phyloP scores from a whole-genome alignment of 2,329 filamentous ascomycete species.

The Ambrosiella beaveri region DNA sequence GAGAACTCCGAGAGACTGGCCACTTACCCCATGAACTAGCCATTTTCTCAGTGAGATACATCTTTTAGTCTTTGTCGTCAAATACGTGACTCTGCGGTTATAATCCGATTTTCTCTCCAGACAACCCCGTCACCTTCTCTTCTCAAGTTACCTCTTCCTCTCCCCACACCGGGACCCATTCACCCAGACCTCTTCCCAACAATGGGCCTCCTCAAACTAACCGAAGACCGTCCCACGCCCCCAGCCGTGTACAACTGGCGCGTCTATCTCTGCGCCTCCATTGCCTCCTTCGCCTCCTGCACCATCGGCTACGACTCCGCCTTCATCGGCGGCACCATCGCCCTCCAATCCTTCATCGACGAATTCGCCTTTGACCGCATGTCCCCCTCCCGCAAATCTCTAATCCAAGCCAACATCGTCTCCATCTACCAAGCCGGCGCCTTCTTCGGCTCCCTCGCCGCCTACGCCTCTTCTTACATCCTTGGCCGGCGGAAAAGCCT shows the following conservation, averaged over 20 bases:
- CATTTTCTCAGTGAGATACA: not conserved
- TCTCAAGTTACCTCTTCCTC: not conserved
- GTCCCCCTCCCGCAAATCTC: constrained; percentile 28
- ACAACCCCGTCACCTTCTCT: not conserved
- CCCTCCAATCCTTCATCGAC: constrained; percentile 27
- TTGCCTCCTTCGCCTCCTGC: constrained; percentile 39
- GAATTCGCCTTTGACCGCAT: constrained; percentile 49
- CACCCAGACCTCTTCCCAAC: constrained; percentile 1
- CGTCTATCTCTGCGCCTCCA: constrained; percentile 35
- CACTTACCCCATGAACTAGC: not conserved
- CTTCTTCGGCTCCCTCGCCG: constrained; percentile 62
- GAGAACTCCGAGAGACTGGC: not conserved
- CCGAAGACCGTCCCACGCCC: constrained; percentile 40
- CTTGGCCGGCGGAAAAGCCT: constrained; percentile 50
- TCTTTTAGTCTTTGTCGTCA: not conserved
- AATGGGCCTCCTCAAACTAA: constrained; percentile 32
- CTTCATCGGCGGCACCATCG: constrained; percentile 63
- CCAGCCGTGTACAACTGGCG: constrained; percentile 43
- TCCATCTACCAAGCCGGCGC: constrained; percentile 64
- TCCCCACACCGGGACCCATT: not conserved
- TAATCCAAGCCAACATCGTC: constrained; percentile 59
- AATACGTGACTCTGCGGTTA: not conserved
- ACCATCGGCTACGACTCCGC: constrained; percentile 41
- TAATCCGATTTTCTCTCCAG: not conserved
- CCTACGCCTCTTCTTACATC: constrained; percentile 48